Evolutionary conservation across 345 rosid species (phyloP).

Genomic region (Noccaea bulbosa): DNA sequence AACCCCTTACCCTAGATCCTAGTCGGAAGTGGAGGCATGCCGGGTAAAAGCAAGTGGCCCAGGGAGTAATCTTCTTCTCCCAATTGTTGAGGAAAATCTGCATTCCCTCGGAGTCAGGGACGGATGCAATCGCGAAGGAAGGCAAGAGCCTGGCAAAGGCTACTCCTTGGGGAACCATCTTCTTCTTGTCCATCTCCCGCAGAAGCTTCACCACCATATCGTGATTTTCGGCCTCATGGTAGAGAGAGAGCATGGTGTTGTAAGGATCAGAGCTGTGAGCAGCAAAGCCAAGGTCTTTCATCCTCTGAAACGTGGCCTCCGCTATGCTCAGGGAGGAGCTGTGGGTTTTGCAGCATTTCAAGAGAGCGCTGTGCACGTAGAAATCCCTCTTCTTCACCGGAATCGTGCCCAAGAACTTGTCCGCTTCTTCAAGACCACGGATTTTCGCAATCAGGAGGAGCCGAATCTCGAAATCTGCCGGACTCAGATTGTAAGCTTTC

Average conservation of each 20-base stretch:
- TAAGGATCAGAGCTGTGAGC: conserved; percentile 32
- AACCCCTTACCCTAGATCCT: conserved; percentile 48
- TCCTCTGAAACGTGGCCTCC: conserved; percentile 49
- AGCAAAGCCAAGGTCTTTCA: conserved; percentile 44
- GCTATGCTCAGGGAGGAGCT: conserved; percentile 47
- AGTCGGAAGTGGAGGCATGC: conserved; percentile 50
- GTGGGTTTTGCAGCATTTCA: conserved; percentile 48
- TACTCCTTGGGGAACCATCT: conserved; percentile 35
- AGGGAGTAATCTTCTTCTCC: conserved; percentile 43
- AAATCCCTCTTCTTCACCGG: conserved; percentile 34
- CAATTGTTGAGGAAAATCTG: conserved; percentile 49
- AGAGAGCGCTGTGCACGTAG: conserved; percentile 49
- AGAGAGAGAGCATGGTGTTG: conserved; percentile 59
- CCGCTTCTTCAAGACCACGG: conserved; percentile 49
- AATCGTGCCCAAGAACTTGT: conserved; percentile 47
- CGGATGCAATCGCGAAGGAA: conserved; percentile 46
- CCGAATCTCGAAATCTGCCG: conserved; percentile 47
- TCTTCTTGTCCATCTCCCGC: conserved; percentile 56
- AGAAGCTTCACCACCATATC: conserved; percentile 54
- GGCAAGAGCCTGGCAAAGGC: conserved; percentile 45
- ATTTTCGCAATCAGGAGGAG: conserved; percentile 56
- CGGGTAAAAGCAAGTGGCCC: conserved; percentile 43
- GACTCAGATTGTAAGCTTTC: conserved; percentile 16
- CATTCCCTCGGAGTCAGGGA: conserved; percentile 48
- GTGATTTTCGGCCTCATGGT: conserved; percentile 39